A percentile compares a stretch with the other conserved stretches of the same genome.
phyloP scores from a whole-genome alignment of 257 asterid species.

The Jasminum sambac region DNA sequence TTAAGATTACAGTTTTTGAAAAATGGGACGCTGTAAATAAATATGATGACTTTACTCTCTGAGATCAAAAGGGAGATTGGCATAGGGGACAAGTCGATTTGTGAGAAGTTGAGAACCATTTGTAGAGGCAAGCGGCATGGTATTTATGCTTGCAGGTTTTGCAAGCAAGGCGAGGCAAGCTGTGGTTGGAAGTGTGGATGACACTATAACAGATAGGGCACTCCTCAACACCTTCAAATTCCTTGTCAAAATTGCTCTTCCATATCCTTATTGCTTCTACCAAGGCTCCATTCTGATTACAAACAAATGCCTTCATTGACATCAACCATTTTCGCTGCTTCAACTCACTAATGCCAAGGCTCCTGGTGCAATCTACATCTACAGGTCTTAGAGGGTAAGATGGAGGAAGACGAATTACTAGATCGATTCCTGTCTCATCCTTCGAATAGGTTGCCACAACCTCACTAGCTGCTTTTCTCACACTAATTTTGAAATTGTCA shows the following conservation, averaged over 20 bases:
- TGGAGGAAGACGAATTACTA: conserved; percentile 92
- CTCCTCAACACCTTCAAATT: conserved; percentile 97
- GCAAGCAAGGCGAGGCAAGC: conserved; percentile 97
- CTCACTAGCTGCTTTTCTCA: conserved; percentile 95
- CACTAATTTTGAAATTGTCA: conserved; percentile 82
- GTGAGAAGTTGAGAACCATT: conserved; percentile 99
- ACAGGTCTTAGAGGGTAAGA: conserved; percentile 90
- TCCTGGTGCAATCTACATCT: conserved; percentile 87
- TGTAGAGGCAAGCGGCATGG: conserved; percentile 92
- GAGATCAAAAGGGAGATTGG: conserved; percentile 88
- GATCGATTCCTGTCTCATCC: conserved; percentile 97
- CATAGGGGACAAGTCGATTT: conserved; percentile 96
- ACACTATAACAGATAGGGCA: conserved; percentile 98
- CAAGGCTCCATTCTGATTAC: conserved; percentile 97
- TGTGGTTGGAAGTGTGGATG: conserved; percentile 85
- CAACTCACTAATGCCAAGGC: conserved; percentile 92
- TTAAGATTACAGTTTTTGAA: conserved; percentile 8
- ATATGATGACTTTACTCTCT: background rate
- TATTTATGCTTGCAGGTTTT: conserved; percentile 98
- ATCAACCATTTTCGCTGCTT: conserved; percentile 93
- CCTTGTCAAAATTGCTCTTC: conserved; percentile 97
- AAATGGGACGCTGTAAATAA: background rate
- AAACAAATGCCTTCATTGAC: conserved; percentile 90
- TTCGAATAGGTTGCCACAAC: conserved; percentile 94
- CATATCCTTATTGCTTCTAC: conserved; percentile 95